Base-by-base conservation (phyloP, 176 grass and related monocot genomes). In the Zizania latifolia region DNA sequence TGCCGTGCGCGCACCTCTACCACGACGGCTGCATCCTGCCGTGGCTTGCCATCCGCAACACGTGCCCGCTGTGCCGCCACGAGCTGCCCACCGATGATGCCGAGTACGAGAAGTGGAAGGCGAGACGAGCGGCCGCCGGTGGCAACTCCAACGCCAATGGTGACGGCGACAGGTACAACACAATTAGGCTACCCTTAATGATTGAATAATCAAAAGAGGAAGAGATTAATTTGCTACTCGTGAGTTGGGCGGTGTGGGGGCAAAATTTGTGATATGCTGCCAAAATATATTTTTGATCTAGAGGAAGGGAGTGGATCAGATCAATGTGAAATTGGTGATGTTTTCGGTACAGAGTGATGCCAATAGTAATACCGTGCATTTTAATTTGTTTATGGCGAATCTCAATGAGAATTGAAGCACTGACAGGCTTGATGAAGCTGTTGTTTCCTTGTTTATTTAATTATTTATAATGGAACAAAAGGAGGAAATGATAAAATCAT, bases 21-120 rank as follows among this genome's bases (percentile, higher is more conserved):
- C 92, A 96, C 85, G 84, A 75, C 24, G 79, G 32, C 1, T 96
- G 92, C 76, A 96, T 96, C 78, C 78, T 92, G 57, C 89, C 89
- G 11, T 96, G 89, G 89, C 81, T 96, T 24, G 84, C 68, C 27
- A 92, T 96, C 75, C 84, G 89, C 68, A 96, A 92, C 48, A 96
- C 92, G 10, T 96, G 92, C 57, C 92, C 92, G n/a, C 87, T 96
- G 19, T 96, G 92, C 62, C 89, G 92, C 65, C 88, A 84, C 45
- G 89, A 96, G 71, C 79, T 96, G 74, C 89, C 89, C 16, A 89
- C 89, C 19, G 92, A 96, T 32, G 92, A 96, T 71, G 73, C 37
- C 45, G 80, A 89, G 21, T 89, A 89, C 68, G 92, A 96, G 83
- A 89, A 51, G 70, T 87, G 78, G 86, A 92, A 63, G 63, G 87